These are phyloP conservation scores for Parastagonospora nodorum DNA, from an alignment of 2,329 filamentous ascomycete genomes.

Conservation along the genomic window DNA sequence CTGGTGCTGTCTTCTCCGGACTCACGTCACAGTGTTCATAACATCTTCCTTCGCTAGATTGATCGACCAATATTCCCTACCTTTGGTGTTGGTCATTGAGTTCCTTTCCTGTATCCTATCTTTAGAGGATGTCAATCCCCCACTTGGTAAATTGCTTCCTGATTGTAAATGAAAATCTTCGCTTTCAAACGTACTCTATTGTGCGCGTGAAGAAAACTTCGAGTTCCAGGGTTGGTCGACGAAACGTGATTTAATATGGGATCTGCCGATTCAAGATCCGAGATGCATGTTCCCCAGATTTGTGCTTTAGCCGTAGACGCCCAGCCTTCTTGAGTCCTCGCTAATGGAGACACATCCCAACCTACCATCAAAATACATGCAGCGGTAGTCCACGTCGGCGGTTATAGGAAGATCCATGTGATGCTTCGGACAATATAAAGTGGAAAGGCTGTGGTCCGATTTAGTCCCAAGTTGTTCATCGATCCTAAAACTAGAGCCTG, in stretches of 20 bases:
- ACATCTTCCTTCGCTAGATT: too few species aligned
- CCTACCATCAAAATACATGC: neutral
- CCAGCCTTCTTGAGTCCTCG: neutral
- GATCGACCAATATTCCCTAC: too few species aligned
- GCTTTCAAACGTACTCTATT: neutral
- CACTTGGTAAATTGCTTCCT: neutral
- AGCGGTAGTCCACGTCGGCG: constrained; percentile 1
- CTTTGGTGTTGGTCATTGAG: too few species aligned
- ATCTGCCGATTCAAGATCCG: constrained; percentile 6
- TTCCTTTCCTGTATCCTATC: too few species aligned
- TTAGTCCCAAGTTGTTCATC: neutral
- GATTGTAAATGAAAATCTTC: neutral
- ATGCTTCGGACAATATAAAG: neutral
- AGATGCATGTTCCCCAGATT: neutral
- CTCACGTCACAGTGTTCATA: too few species aligned
- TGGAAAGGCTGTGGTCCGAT: neutral
- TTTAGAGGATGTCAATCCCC: too few species aligned
- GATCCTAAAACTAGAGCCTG: neutral
- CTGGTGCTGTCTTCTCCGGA: too few species aligned
- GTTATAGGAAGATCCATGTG: neutral
- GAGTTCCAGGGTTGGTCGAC: neutral
- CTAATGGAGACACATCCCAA: neutral
- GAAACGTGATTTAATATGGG: neutral
- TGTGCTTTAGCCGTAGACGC: neutral
- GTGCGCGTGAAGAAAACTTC: neutral